Conservation (phyloP, 2,329 filamentous ascomycete genomes). For the Stemphylium lycopersici region DNA sequence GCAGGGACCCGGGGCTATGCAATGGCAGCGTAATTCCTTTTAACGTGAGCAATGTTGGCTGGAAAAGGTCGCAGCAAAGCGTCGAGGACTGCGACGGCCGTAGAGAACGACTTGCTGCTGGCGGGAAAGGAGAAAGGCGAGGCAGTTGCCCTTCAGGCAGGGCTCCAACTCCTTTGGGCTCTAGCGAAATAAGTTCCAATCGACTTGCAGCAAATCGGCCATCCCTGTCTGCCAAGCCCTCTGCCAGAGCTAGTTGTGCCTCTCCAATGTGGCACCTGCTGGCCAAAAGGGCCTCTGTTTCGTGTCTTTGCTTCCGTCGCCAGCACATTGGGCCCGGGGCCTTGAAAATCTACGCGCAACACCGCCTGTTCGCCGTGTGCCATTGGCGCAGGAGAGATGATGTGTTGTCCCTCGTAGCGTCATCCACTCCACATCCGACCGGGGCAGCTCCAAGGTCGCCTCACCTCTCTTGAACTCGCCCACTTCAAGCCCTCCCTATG, state of each 20-base stretch:
- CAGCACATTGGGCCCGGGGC: slow-evolving; percentile 15
- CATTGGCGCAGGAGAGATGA: slow-evolving; percentile 23
- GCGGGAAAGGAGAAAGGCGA: slow-evolving; percentile 26
- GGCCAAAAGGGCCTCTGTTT: slow-evolving; percentile 8
- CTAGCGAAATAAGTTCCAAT: slow-evolving; percentile 29
- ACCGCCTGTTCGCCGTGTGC: slow-evolving; percentile 4
- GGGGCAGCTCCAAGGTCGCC: slow-evolving; percentile 1
- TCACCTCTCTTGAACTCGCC: slow-evolving; percentile 4
- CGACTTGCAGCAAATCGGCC: neutral
- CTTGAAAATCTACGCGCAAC: slow-evolving; percentile 13
- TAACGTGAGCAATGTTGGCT: slow-evolving; percentile 6
- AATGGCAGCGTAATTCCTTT: slow-evolving; percentile 7
- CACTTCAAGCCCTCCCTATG: neutral
- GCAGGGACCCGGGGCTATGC: slow-evolving; percentile 22
- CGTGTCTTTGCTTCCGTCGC: slow-evolving; percentile 18
- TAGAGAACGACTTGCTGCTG: slow-evolving; percentile 4
- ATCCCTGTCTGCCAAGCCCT: slow-evolving; percentile 8
- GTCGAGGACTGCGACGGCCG: neutral
- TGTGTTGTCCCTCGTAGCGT: slow-evolving; percentile 36
- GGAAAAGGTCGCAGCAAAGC: neutral
- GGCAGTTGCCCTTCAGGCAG: slow-evolving; percentile 19
- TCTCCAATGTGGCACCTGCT: neutral
- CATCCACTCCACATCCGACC: slow-evolving; percentile 26
- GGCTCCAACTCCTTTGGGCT: slow-evolving; percentile 15
- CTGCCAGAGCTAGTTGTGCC: slow-evolving; percentile 6